Evolutionary conservation across 495 filamentous ascomycete genomes (phyloP), one percentile per base, ranked within the genome.

Genomic region (Amphirosellinia nigrospora): DNA sequence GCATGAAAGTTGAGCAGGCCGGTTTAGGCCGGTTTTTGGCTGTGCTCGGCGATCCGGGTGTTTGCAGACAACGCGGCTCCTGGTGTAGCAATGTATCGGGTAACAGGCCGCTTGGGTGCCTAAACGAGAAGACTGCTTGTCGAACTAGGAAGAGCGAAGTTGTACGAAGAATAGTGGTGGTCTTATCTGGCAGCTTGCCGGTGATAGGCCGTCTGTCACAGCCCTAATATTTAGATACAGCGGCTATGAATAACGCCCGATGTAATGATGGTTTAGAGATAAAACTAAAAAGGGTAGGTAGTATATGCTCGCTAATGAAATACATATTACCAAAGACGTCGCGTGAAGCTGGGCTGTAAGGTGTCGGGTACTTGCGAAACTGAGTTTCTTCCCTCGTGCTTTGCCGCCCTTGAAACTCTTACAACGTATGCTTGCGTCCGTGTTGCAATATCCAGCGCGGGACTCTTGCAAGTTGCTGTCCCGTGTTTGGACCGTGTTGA

Each of bases 1-100:
- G 76, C 76, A 4, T 78, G 71, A 34, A 16, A 70, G 65, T 68
- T 32, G 36, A 46, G 62, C 66, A 53, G 66, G 68, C 62, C 64
- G 50, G 39, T 70, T 64, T 56, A 34, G 67, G 72, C 56, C 67
- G 65, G 72, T 64, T 36, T 68, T 36, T 34, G 38, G 23, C 41
- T 53, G 45, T 28, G 26, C 45, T 65, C 28, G 26, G 38, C 48
- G 41, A 38, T 52, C 58, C 69, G 72, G 67, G 21, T 19, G 26
- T 16, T 52, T 58, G 68, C 68, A 70, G 68, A 23, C 50, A 28
- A n/a, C 38, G 68, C 60, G 46, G 68, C 60, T 70, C 68, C 36
- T n/a, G 68, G 60, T 64, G 50, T 39, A 36, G 63, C 60, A 23
- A 23, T 28, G 55, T 8, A 48, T 11, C 60, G 68, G 60, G 39